Conservation (phyloP, 805 yeast genomes). For the Starmerella stigmatis region DNA sequence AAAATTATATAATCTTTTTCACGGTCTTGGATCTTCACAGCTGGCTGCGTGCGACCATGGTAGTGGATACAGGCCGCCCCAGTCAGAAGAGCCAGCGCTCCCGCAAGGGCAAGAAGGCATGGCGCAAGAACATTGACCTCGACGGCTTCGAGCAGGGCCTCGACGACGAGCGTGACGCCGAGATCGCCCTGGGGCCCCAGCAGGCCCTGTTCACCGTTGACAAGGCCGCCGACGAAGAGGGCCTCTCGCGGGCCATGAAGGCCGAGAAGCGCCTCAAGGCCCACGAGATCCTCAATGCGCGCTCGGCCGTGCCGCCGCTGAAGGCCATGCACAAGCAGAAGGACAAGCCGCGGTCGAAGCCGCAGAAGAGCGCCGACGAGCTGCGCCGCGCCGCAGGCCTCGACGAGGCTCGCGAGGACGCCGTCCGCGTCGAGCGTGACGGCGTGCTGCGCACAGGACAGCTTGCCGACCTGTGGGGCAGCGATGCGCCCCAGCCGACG, state of each 20-base stretch:
- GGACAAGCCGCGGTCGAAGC: conserved; percentile 27
- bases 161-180: conserved; percentile 57
- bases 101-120: conserved; percentile 82
- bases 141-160: conserved; percentile 64
- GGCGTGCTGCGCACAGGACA: conserved; percentile 46
- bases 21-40: background rate
- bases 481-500: background rate
- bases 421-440: conserved; percentile 40
- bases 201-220: conserved; percentile 51
- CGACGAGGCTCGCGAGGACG: conserved; percentile 1
- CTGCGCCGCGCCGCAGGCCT: conserved; percentile 19
- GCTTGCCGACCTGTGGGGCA: conserved; percentile 62
- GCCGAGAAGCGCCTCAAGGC: conserved; percentile 43
- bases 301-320: conserved; percentile 69
- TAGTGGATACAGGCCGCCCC: conserved; percentile 29
- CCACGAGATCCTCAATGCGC: conserved; percentile 59
- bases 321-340: conserved; percentile 32
- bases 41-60: conserved; percentile 1
- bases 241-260: conserved; percentile 34
- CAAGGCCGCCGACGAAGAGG: conserved; percentile 47
- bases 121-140: conserved; percentile 87
- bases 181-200: conserved; percentile 33
- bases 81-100: conserved; percentile 59
- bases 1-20: conserved; percentile 9
- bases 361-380: conserved; percentile 12